phyloP scores from a whole-genome alignment of 768 basidiomycete species.

The Paxillus rubicundulus region DNA sequence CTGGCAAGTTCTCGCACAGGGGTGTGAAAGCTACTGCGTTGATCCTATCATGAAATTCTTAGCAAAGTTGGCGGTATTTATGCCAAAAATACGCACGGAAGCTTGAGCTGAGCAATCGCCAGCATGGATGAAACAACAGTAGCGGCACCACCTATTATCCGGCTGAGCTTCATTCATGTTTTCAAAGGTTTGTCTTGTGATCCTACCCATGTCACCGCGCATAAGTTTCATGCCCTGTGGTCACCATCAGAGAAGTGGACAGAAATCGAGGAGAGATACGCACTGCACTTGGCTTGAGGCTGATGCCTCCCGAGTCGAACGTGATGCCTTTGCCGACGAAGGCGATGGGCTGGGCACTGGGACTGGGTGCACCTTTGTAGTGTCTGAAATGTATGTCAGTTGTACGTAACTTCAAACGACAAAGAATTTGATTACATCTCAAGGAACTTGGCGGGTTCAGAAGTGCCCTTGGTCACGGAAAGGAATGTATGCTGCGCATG shows the following conservation, averaged over 20 bases:
- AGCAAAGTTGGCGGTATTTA: neutral
- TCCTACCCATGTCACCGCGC: conserved; percentile 82
- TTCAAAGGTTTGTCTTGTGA: neutral
- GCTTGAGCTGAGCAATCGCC: conserved; percentile 75
- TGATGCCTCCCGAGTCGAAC: conserved; percentile 87
- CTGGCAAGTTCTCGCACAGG: conserved; percentile 85
- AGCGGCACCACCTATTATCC: conserved; percentile 65
- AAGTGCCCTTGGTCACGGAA: conserved; percentile 78
- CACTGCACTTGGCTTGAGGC: conserved; percentile 72
- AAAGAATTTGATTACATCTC: conserved; percentile 57
- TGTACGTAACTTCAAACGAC: neutral
- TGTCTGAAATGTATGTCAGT: conserved; percentile 43
- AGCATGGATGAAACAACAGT: conserved; percentile 68
- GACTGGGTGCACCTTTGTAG: conserved; percentile 71
- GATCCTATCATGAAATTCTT: conserved; percentile 42
- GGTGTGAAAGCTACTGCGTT: conserved; percentile 74
- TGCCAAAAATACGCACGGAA: conserved; percentile 55
- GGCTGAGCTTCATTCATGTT: neutral
- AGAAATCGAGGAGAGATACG: conserved; percentile 21
- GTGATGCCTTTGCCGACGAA: conserved; percentile 90
- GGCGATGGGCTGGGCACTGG: conserved; percentile 59
- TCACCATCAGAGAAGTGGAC: neutral
- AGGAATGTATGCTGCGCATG: conserved; percentile 69
- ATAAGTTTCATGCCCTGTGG: conserved; percentile 75
- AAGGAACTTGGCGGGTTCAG: conserved; percentile 82